Evolutionary conservation across 2,329 filamentous ascomycete species (phyloP).

Genomic region (Penicillium sclerotiorum): DNA sequence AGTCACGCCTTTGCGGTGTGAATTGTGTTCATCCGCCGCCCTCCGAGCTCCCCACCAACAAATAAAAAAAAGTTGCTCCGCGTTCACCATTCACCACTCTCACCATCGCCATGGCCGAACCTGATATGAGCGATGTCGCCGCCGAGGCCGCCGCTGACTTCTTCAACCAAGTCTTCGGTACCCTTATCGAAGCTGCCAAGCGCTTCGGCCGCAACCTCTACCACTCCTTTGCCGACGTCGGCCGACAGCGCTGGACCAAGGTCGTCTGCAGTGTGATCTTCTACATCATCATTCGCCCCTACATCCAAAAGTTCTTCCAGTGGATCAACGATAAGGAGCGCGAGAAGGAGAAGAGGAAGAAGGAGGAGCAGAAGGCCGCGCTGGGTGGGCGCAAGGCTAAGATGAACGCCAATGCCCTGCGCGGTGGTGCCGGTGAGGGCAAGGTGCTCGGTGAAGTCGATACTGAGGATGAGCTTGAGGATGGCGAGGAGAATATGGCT

Average conservation of each 20-base stretch:
- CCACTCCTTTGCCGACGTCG: constrained; percentile 47
- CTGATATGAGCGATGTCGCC: constrained; percentile 27
- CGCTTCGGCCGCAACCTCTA: constrained; percentile 46
- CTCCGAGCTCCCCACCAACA: neutral
- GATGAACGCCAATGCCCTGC: constrained; percentile 67
- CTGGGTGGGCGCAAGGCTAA: constrained; percentile 52
- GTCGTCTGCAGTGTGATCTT: constrained; percentile 71
- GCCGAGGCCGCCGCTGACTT: constrained; percentile 33
- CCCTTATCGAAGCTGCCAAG: constrained; percentile 25
- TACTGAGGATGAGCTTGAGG: constrained; percentile 52
- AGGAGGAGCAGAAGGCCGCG: constrained; percentile 56
- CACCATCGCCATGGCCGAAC: constrained; percentile 29
- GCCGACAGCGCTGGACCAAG: constrained; percentile 60
- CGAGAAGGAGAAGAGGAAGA: constrained; percentile 54
- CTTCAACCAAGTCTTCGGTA: constrained; percentile 32
- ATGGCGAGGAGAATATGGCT: constrained; percentile 44
- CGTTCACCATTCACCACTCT: too few relatives aligned
- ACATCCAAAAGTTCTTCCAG: constrained; percentile 68
- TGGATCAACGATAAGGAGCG: constrained; percentile 51
- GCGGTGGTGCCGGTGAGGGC: constrained; percentile 62
- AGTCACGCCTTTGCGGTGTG: neutral
- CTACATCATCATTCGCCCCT: constrained; percentile 74
- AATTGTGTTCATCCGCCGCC: neutral
- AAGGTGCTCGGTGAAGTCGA: constrained; percentile 46
- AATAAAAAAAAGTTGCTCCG: neutral